Percentiles rank a stretch among this genome's conserved stretches.
These are phyloP conservation scores for Coemansia sp. DNA, from an alignment of 192 early-diverging fungal species.

Conservation along the genomic window DNA sequence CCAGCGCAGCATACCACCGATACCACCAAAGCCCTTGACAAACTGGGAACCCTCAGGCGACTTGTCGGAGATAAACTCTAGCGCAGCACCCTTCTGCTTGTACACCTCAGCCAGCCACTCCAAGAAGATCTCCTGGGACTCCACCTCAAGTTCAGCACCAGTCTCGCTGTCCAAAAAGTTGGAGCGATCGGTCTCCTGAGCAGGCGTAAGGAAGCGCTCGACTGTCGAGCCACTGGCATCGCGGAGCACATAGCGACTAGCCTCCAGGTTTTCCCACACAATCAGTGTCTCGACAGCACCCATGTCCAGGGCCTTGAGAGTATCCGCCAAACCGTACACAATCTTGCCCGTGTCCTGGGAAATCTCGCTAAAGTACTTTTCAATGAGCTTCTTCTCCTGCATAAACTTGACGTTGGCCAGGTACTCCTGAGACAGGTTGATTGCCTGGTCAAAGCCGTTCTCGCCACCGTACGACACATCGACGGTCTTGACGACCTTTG, in stretches of 20 bases:
- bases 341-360: constrained; percentile 94
- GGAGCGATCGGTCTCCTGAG: constrained; percentile 76
- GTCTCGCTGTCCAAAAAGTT: constrained; percentile 66
- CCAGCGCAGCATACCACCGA: constrained; percentile 94
- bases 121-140: constrained; percentile 76
- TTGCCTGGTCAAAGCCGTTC: constrained; percentile 99
- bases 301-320: constrained; percentile 90
- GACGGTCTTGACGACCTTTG: constrained; percentile 88
- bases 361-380: constrained; percentile 96
- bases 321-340: constrained; percentile 95
- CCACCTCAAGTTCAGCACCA: constrained; percentile 75
- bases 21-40: constrained; percentile 98
- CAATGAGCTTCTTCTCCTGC: constrained; percentile 97
- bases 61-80: constrained; percentile 96
- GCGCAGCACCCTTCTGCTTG: constrained; percentile 88
- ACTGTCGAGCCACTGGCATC: constrained; percentile 66
- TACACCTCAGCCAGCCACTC: constrained; percentile 99
- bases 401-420: constrained; percentile 97
- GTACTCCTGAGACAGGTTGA: constrained; percentile 85
- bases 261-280: constrained; percentile 93
- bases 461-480: constrained; percentile 99
- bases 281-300: constrained; percentile 99
- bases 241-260: constrained; percentile 72
- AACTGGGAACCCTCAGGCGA: constrained; percentile 97
- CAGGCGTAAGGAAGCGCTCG: constrained; percentile 73